Conservation (phyloP, 1,139 yeast genomes). For the Suhomyces panamericanus region DNA sequence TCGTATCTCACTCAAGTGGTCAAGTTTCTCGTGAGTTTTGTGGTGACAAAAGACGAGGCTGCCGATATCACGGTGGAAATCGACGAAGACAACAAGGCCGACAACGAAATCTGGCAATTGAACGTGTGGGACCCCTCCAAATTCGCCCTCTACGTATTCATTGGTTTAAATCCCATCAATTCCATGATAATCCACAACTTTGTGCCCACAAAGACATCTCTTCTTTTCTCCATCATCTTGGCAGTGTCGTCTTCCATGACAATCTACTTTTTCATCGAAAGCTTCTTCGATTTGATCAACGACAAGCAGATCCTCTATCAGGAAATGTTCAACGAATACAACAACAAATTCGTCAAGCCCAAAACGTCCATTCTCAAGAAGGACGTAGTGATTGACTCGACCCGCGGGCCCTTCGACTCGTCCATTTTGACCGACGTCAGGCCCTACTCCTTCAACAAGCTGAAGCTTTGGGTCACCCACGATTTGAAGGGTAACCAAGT, state of each 20-base stretch:
- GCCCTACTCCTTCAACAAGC: constrained; percentile 35
- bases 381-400: constrained; percentile 68
- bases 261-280: constrained; percentile 40
- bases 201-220: constrained; percentile 26
- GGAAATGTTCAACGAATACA: constrained; percentile 65
- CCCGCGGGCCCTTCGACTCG: constrained; percentile 39
- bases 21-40: constrained; percentile 1
- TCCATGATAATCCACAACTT: constrained; percentile 39
- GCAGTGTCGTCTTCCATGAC: constrained; percentile 40
- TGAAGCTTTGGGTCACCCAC: constrained; percentile 48
- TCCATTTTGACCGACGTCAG: constrained; percentile 32
- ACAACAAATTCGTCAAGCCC: constrained; percentile 66
- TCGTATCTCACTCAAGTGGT: constrained; percentile 7
- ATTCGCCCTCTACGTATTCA: constrained; percentile 29
- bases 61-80: constrained; percentile 6
- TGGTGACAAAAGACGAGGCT: constrained; percentile 8
- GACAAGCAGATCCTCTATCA: constrained; percentile 64
- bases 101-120: constrained; percentile 50
- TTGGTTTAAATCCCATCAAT: constrained; percentile 59
- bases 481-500: constrained; percentile 42
- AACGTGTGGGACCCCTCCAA: constrained; percentile 37
- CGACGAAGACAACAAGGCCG: constrained; percentile 21
- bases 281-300: constrained; percentile 48
- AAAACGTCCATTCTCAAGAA: constrained; percentile 52
- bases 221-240: constrained; percentile 19